Evolutionary conservation across 2,329 filamentous ascomycete species (phyloP), one percentile per base, ranked within the genome.

Genomic region (Phoma sp.): DNA sequence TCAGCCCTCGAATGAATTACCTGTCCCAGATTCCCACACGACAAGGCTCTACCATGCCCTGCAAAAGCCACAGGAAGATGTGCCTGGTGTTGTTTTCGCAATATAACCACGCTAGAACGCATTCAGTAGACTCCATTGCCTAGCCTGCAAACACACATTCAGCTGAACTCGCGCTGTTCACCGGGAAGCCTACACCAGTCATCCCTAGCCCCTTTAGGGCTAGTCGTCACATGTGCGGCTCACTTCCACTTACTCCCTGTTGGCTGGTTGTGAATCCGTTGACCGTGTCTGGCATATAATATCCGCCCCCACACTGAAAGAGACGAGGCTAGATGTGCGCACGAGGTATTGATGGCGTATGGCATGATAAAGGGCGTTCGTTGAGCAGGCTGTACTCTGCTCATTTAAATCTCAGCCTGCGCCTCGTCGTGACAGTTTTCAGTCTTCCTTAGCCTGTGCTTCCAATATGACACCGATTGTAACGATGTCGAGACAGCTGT

Each of bases 401-500:
- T 42, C 57, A 51, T 57, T 49, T 41, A 45, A 13, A n/a, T 13
- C 24, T 43, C 29, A n/a, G 24, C 41, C 25, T 38, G 24, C 18
- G 14, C 24, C 40, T 24, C 25, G 11, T 27, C 22, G 18, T 37
- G 25, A 27, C n/a, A 30, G 29, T 11, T 13, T 25, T 38, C 18
- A 25, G 36, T 30, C 36, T 41, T 7, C 25, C 23, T 41, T 36
- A 14, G n/a, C 40, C 14, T 4, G 11, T 25, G 30, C 46, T 41
- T 13, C 1, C 27, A 13, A 10, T n/a, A 5, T 50, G 42, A 52
- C 9, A 2, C 22, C 18, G 13, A 35, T 39, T 32, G 27, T 14
- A 11, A 57, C 24, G 11, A 70, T 71, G 67, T 38, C 41, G 37
- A 41, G 47, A 56, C 52, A 30, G 47, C 39, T 67, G 7, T 50